Evolutionary conservation across 2,329 filamentous ascomycete species (phyloP).

Genomic region (Fusarium tjaetaba): DNA sequence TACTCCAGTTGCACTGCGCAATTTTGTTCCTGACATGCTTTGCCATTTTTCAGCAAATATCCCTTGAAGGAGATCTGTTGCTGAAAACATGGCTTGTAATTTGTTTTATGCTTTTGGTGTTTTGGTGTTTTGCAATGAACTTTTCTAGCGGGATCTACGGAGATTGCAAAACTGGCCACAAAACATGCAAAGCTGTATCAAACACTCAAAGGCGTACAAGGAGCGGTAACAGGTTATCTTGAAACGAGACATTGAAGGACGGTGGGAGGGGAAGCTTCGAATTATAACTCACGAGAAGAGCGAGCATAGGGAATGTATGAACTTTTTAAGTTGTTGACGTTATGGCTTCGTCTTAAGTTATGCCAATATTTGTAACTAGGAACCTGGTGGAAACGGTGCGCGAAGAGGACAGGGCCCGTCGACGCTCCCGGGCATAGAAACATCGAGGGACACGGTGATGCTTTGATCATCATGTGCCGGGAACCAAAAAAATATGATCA

Average conservation of each 20-base stretch:
- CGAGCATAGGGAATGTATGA: conserved; percentile 34
- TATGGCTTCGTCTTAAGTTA: conserved; percentile 31
- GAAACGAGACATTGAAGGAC: conserved; percentile 10
- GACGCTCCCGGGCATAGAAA: background rate
- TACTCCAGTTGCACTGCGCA: conserved; percentile 16
- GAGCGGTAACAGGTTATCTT: conserved; percentile 12
- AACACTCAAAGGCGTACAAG: conserved; percentile 25
- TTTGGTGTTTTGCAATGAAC: conserved; percentile 18
- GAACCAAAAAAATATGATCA: background rate
- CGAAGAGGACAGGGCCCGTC: background rate
- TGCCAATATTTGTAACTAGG: conserved; percentile 29
- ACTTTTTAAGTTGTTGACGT: conserved; percentile 27
- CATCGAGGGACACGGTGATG: background rate
- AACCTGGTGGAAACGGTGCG: background rate
- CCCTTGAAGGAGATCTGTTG: conserved; percentile 29
- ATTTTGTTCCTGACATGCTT: conserved; percentile 22
- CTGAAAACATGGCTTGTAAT: conserved; percentile 25
- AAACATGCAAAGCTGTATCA: conserved; percentile 23
- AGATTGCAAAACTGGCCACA: conserved; percentile 25
- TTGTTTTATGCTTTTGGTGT: conserved; percentile 19
- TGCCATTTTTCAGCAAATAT: conserved; percentile 19
- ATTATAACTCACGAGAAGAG: conserved; percentile 33
- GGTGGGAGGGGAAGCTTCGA: conserved; percentile 9
- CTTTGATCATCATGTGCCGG: background rate
- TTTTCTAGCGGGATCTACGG: conserved; percentile 15